A percentile compares a stretch with the other conserved stretches of the same genome.
Conservation (phyloP, 768 basidiomycete genomes). For the Phylloporus sp. region DNA sequence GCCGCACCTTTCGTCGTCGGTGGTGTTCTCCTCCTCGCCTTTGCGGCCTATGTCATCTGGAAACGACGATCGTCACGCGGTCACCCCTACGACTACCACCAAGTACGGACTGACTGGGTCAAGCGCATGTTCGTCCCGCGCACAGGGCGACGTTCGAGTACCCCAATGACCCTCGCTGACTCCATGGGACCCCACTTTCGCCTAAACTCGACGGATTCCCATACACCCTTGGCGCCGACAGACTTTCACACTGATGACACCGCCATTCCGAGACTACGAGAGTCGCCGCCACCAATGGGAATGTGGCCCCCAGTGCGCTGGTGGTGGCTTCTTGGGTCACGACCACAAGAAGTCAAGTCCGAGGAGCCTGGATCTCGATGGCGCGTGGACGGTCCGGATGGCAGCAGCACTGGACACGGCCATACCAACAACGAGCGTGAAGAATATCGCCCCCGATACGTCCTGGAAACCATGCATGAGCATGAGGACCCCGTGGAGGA, state of each 20-base stretch:
- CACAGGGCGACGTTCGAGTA: constrained; percentile 10
- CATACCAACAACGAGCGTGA: constrained; percentile 10
- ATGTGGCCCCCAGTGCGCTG: constrained; percentile 14
- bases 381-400: constrained; percentile 26
- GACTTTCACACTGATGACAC: constrained; percentile 9
- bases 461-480: constrained; percentile 12
- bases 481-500: constrained; percentile 11
- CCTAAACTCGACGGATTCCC: constrained; percentile 26
- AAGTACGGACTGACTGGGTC: constrained; percentile 12
- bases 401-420: constrained; percentile 20
- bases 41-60: constrained; percentile 23
- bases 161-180: constrained; percentile 20
- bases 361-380: constrained; percentile 18
- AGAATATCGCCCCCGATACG: not conserved
- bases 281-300: constrained; percentile 3
- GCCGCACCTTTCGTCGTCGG: constrained; percentile 34
- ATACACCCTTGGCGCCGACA: constrained; percentile 22
- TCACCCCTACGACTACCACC: constrained; percentile 10
- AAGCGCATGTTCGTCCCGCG: constrained; percentile 13
- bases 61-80: constrained; percentile 12
- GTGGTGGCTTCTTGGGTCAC: constrained; percentile 24
- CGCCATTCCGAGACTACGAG: not conserved
- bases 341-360: constrained; percentile 25
- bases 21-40: constrained; percentile 23
- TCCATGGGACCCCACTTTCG: constrained; percentile 22